Evolutionary conservation across 2,329 filamentous ascomycete genomes (phyloP).

Genomic region (Cladosporium sp.): DNA sequence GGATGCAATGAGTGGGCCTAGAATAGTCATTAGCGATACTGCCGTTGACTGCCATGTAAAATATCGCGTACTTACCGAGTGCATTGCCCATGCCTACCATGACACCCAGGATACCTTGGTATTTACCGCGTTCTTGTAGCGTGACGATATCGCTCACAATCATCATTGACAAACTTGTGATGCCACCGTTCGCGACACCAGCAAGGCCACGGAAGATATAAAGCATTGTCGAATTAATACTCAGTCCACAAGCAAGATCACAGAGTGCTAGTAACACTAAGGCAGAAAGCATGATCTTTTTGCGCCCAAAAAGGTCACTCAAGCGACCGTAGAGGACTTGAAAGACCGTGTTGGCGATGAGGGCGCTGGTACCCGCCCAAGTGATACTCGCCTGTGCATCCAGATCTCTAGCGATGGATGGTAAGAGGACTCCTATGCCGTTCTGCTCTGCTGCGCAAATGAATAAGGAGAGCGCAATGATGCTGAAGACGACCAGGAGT

Average conservation of each 20-base stretch:
- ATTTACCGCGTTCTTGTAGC: slow-evolving; percentile 52
- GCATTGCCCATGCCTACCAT: slow-evolving; percentile 42
- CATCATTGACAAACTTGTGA: slow-evolving; percentile 55
- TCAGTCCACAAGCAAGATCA: slow-evolving; percentile 54
- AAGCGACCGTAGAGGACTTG: slow-evolving; percentile 56
- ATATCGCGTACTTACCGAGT: not conserved
- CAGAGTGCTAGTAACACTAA: slow-evolving; percentile 50
- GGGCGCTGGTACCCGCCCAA: slow-evolving; percentile 48
- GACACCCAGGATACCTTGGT: slow-evolving; percentile 41
- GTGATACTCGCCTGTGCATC: slow-evolving; percentile 45
- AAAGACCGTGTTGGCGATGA: slow-evolving; percentile 56
- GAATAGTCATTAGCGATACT: not conserved
- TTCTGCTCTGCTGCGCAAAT: slow-evolving; percentile 55
- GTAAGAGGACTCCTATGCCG: slow-evolving; percentile 42
- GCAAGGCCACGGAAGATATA: slow-evolving; percentile 56
- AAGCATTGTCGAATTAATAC: slow-evolving; percentile 50
- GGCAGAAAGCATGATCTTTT: slow-evolving; percentile 51
- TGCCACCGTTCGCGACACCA: slow-evolving; percentile 56
- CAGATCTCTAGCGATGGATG: slow-evolving; percentile 32
- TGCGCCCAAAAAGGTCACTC: slow-evolving; percentile 38
- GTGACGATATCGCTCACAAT: slow-evolving; percentile 57
- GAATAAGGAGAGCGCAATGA: slow-evolving; percentile 48
- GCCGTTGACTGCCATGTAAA: not conserved
- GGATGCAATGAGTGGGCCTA: slow-evolving; percentile 42
- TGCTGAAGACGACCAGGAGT: slow-evolving; percentile 46